Conservation (phyloP, 2,329 filamentous ascomycete species). For the Pseudocercospora crystallina region DNA sequence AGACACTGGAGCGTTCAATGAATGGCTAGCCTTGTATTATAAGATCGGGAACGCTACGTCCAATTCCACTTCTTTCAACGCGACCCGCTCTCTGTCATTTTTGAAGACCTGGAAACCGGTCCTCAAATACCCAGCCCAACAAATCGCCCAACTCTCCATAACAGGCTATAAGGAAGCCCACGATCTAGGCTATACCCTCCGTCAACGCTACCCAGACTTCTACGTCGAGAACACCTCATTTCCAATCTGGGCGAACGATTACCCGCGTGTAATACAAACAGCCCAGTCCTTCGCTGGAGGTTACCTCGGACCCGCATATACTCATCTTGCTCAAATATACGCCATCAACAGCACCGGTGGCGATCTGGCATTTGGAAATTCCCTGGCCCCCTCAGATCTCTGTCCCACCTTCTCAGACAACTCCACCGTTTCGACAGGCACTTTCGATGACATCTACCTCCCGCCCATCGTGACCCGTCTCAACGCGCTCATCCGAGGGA, state of each 20-base stretch:
- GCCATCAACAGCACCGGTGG: conserved; percentile 56
- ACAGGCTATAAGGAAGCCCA: conserved; percentile 64
- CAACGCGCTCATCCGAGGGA: conserved; percentile 48
- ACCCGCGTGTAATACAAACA: conserved; percentile 61
- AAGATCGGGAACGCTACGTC: conserved; percentile 39
- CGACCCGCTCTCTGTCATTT: conserved; percentile 56
- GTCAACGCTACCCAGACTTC: conserved; percentile 49
- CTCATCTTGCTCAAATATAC: conserved; percentile 56
- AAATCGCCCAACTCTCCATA: conserved; percentile 60
- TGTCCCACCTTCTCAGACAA: conserved; percentile 60
- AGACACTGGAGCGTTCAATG: no score
- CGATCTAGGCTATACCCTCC: conserved; percentile 55
- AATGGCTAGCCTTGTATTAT: no score
- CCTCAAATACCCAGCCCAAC: conserved; percentile 53
- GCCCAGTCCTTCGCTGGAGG: conserved; percentile 62
- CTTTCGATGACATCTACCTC: conserved; percentile 54
- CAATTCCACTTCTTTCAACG: conserved; percentile 54
- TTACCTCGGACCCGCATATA: conserved; percentile 59
- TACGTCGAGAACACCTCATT: conserved; percentile 53
- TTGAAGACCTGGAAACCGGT: conserved; percentile 60
- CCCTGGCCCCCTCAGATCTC: conserved; percentile 61
- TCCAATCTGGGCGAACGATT: conserved; percentile 65
- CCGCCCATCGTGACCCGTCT: conserved; percentile 57
- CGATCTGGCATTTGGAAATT: conserved; percentile 59
- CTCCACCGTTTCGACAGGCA: conserved; percentile 30